Percentiles rank a stretch among this genome's conserved stretches.
Evolutionary conservation across 306 rosid genomes (phyloP).

Genomic region (Notholithocarpus densiflorus): DNA sequence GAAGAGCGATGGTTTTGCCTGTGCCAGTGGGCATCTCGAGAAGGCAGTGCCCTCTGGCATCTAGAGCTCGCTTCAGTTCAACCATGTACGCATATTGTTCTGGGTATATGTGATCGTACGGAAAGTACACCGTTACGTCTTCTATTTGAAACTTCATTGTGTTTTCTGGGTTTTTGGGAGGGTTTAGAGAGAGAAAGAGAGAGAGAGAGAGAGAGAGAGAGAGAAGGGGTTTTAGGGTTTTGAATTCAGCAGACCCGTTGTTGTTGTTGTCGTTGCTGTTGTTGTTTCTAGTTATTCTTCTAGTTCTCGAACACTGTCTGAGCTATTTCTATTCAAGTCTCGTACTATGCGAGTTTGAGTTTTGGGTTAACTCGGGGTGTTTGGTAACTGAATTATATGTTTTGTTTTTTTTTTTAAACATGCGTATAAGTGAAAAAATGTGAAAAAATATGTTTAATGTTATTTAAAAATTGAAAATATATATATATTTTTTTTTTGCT

Average conservation of each 20-base stretch:
- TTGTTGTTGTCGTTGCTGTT: no score
- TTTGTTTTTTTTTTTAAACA: no score
- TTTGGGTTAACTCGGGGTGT: no score
- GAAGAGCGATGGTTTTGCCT: constrained; percentile 84
- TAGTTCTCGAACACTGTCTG: no score
- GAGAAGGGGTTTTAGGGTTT: background rate
- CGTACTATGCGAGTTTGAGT: no score
- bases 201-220: background rate
- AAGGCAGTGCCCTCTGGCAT: constrained; percentile 86
- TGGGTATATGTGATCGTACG: constrained; percentile 88
- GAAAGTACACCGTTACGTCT: constrained; percentile 79
- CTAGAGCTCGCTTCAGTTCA: constrained; percentile 81
- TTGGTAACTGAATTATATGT: rapidly evolving
- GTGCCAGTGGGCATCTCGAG: constrained; percentile 96
- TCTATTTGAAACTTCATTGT: constrained; percentile 80
- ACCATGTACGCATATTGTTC: constrained; percentile 90
- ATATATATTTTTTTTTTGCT: no score
- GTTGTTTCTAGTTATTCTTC: no score
- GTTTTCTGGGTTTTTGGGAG: background rate
- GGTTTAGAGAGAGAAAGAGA: background rate
- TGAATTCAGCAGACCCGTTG: background rate
- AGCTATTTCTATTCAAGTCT: no score
- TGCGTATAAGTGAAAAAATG: no score
- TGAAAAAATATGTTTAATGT: no score
- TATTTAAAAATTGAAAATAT: no score